Evolutionary conservation across 495 filamentous ascomycete genomes (phyloP).

Genomic region (Neurospora tetraspora): DNA sequence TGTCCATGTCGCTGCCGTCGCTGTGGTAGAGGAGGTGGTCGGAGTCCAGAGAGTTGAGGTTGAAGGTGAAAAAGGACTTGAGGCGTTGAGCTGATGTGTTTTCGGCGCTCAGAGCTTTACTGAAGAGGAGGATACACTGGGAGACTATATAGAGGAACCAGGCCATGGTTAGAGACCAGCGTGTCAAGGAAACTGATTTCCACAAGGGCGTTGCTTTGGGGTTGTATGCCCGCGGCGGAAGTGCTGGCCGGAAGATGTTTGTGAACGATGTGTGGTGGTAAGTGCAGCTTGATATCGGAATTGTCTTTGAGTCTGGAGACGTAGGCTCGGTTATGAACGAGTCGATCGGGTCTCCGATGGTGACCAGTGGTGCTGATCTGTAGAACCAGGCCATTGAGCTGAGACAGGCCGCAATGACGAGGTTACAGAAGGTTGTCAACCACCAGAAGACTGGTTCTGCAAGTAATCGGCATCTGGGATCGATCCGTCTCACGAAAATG

Average conservation of each 20-base stretch:
- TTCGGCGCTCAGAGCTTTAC: background rate
- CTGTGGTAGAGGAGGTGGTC: background rate
- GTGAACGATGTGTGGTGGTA: background rate
- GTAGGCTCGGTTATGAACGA: slow-evolving; percentile 20
- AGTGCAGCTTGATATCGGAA: background rate
- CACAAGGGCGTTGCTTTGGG: background rate
- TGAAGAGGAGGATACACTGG: background rate
- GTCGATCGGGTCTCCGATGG: slow-evolving; percentile 22
- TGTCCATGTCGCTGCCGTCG: slow-evolving; percentile 5
- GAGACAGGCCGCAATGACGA: background rate
- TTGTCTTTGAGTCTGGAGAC: background rate
- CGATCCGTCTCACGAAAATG: background rate
- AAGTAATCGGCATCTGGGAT: background rate
- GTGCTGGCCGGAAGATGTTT: background rate
- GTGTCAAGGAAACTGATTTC: background rate
- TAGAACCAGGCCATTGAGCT: background rate
- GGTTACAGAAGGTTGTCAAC: background rate
- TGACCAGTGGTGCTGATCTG: slow-evolving; percentile 1
- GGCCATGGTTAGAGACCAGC: background rate
- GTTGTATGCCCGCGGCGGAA: background rate
- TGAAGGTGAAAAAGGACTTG: background rate
- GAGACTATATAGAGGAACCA: background rate
- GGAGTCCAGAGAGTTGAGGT: background rate
- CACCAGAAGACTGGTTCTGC: slow-evolving; percentile 1
- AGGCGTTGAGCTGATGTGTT: background rate